Percentiles rank a stretch among this genome's conserved stretches.
phyloP scores from a whole-genome alignment of 2,329 filamentous ascomycete species.

The Trichoderma gracile region DNA sequence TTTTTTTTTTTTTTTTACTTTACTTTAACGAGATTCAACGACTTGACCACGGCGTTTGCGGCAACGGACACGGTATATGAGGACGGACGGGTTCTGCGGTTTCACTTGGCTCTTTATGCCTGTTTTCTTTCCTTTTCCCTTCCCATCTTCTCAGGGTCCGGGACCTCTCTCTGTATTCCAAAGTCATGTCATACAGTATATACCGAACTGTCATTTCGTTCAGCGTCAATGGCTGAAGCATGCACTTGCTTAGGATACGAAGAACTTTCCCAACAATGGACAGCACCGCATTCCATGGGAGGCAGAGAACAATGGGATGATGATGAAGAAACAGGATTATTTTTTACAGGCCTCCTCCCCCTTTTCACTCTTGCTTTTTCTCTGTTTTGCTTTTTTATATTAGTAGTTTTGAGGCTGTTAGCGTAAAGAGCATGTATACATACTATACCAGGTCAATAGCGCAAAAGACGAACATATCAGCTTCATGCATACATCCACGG shows the following conservation, averaged over 20 bases:
- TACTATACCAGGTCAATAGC: too few relatives aligned
- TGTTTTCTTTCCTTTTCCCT: not conserved
- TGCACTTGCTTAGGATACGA: too few relatives aligned
- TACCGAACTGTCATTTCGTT: too few relatives aligned
- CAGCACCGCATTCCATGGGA: too few relatives aligned
- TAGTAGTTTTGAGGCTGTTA: not conserved
- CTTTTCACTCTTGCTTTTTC: not conserved
- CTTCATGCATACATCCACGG: not conserved
- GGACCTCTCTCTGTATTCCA: too few relatives aligned
- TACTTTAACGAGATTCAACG: slow-evolving; percentile 21
- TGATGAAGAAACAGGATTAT: not conserved
- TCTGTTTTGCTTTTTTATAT: not conserved
- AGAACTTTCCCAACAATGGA: too few relatives aligned
- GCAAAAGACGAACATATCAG: not conserved
- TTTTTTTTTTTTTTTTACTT: too few relatives aligned
- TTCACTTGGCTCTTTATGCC: not conserved
- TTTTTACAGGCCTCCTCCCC: not conserved
- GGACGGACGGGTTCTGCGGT: slow-evolving; percentile 4
- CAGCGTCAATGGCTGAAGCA: too few relatives aligned
- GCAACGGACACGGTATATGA: slow-evolving; percentile 10
- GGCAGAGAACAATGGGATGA: too few relatives aligned
- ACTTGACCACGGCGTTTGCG: slow-evolving; percentile 17
- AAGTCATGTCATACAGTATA: too few relatives aligned
- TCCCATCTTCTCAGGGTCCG: not conserved
- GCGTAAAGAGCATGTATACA: not conserved